Conservation (phyloP, 257 asterid genomes). For the Solanum paucissectum region DNA sequence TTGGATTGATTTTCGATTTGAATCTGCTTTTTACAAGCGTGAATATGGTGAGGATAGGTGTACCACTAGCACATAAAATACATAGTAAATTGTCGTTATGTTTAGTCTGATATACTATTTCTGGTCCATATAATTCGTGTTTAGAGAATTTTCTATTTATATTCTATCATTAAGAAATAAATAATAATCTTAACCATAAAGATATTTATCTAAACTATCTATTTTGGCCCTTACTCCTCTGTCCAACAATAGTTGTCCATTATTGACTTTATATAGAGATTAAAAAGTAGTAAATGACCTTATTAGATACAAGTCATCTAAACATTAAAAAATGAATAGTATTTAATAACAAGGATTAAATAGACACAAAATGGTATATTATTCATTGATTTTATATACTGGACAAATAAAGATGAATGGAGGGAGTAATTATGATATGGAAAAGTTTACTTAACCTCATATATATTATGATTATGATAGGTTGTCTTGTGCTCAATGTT, state of each 20-base stretch:
- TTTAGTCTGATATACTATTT: not conserved
- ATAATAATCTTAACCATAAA: not conserved
- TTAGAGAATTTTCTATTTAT: not conserved
- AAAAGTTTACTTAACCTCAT: not conserved
- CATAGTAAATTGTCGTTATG: not conserved
- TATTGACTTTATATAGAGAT: too few relatives aligned
- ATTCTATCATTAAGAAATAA: not conserved
- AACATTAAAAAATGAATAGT: too few relatives aligned
- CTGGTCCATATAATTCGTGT: not conserved
- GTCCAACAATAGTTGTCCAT: not conserved
- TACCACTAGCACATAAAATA: not conserved
- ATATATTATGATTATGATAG: not conserved
- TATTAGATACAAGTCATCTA: not conserved
- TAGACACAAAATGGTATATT: too few relatives aligned
- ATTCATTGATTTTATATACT: too few relatives aligned
- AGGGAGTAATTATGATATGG: not conserved
- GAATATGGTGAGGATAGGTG: not conserved
- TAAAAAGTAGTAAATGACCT: not conserved
- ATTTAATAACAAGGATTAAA: fast-evolving
- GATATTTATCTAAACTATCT: not conserved
- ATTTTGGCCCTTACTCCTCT: too few relatives aligned
- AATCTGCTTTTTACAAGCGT: not conserved
- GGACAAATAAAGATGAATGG: not conserved
- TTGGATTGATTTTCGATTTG: not conserved
- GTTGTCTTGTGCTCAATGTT: not conserved